Evolutionary conservation across 2,329 filamentous ascomycete species (phyloP).

Genomic region (Colletotrichum falcatum): DNA sequence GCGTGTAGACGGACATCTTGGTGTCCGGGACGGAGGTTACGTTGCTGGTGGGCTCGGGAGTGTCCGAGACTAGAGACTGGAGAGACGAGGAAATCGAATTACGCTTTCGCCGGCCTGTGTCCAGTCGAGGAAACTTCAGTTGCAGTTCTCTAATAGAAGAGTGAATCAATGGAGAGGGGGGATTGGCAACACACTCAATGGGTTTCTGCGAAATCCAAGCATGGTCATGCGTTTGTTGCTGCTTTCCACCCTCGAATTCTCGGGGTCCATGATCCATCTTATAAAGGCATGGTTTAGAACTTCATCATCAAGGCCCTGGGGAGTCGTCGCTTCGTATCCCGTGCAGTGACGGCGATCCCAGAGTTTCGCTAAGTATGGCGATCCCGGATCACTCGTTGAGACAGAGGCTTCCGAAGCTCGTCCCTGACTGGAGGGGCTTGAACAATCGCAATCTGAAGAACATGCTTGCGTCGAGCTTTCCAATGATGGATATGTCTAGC

Average conservation of each 20-base stretch:
- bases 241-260: neutral
- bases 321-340: neutral
- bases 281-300: neutral
- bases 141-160: neutral
- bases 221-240: slow-evolving; percentile 15
- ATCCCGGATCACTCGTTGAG: slow-evolving; percentile 12
- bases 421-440: neutral
- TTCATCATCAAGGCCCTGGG: neutral
- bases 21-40: slow-evolving; percentile 3
- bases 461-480: slow-evolving; percentile 18
- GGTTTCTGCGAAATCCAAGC: slow-evolving; percentile 39
- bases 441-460: neutral
- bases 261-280: neutral
- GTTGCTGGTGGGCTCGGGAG: slow-evolving; percentile 20
- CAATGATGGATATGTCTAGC: neutral
- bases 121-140: slow-evolving; percentile 1
- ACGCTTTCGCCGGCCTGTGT: slow-evolving; percentile 30
- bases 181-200: slow-evolving; percentile 22
- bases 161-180: neutral
- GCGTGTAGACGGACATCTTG: slow-evolving; percentile 20
- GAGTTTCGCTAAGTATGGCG: neutral
- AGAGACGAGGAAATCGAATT: slow-evolving; percentile 30
- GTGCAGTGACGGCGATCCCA: neutral
- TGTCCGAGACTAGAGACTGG: slow-evolving; percentile 18
- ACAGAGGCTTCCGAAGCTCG: slow-evolving; percentile 12